phyloP scores from a whole-genome alignment of 768 basidiomycete species.

The Leccinum subtestaceum region DNA sequence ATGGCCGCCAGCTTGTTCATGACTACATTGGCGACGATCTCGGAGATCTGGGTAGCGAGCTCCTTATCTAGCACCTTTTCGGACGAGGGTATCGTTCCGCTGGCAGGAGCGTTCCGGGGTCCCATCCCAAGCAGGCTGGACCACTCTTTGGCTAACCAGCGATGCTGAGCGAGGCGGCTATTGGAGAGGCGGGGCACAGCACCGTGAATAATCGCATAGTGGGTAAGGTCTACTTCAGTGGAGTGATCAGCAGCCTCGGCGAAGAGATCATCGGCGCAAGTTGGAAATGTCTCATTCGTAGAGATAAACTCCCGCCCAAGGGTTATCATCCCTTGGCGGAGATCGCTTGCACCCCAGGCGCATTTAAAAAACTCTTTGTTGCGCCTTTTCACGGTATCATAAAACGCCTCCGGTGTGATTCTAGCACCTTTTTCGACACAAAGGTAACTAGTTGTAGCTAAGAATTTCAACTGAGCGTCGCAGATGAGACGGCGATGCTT shows the following conservation, averaged over 20 bases:
- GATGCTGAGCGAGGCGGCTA: background rate
- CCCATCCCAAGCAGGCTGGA: background rate
- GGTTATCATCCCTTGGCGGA: conserved; percentile 6
- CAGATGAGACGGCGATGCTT: background rate
- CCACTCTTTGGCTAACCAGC: conserved; percentile 10
- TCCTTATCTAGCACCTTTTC: background rate
- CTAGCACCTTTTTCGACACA: background rate
- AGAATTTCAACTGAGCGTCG: background rate
- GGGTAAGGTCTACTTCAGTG: background rate
- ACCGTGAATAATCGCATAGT: background rate
- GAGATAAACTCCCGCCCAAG: conserved; percentile 8
- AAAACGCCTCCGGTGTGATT: background rate
- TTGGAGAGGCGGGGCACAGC: background rate
- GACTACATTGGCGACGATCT: background rate
- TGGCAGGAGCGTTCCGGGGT: background rate
- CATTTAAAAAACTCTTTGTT: conserved; percentile 1
- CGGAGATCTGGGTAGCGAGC: background rate
- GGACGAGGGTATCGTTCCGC: background rate
- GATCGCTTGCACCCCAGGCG: conserved; percentile 4
- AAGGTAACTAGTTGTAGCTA: background rate
- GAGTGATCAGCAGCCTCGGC: conserved; percentile 10
- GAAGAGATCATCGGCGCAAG: conserved; percentile 4
- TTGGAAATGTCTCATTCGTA: conserved; percentile 4
- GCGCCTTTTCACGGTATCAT: background rate
- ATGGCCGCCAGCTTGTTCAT: background rate